Base-by-base conservation (phyloP, 78 protist species). In the Dictyostelium capitatum region DNA sequence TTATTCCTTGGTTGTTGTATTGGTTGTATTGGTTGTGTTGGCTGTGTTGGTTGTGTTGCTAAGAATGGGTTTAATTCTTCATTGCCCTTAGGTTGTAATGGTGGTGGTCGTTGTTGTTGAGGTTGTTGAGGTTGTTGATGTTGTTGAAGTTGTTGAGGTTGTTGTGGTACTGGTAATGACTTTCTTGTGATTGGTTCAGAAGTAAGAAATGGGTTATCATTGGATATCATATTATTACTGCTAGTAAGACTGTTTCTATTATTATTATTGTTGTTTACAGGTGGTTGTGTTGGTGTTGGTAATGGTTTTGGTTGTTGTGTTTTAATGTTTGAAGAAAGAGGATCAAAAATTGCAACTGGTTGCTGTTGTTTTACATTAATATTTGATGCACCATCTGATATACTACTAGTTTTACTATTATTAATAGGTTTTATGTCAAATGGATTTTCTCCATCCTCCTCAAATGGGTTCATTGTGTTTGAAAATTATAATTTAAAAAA, bases 391-490 rank as follows among this genome's bases (percentile, higher is more conserved):
- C 51, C 51, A 70, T 30, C 65, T 19, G 41, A 14, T 37, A 5
- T 30, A 23, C 41, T 69, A 12, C 7, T 41, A 17, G 50, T 12
- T 19, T 19, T n/a, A n/a, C n/a, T n/a, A n/a, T n/a, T n/a, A n/a
- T n/a, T n/a, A n/a, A n/a, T n/a, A n/a, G n/a, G n/a, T n/a, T n/a
- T 37, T 69, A 17, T 17, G 41, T 69, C 79, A 28, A 70, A 70
- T 43, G 79, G 79, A 46, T 70, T 70, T 17, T 70, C 79, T 11
- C 43, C 1, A 37, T 37, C 2, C 43, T 70, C 78, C 41, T 70
- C 79, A 70, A 70, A 70, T 20, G 79, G 79, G 12, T 70, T 70
- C 79, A 70, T 70, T 70, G 74, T 65, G 48, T 11, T 37, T 37
- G 43, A 37, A 37, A 37, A 37, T 37, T 30, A 30, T 2, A 32